Evolutionary conservation across 495 filamentous ascomycete genomes (phyloP), one percentile per base, ranked within the genome.

Genomic region (Geoglossum glabrum): DNA sequence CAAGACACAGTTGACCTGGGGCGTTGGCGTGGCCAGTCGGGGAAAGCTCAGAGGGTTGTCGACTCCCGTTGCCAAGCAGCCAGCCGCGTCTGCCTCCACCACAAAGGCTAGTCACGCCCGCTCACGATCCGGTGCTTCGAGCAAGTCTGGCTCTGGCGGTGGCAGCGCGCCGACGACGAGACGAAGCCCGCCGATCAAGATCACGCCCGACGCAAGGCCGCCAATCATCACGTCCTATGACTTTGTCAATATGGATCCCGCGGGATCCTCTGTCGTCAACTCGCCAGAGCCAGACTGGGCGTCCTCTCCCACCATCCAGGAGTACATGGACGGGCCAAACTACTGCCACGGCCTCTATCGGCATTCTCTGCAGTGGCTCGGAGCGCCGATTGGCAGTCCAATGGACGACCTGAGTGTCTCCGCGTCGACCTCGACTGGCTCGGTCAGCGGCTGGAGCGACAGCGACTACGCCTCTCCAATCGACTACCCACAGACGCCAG

Each of bases 1-100:
- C 74, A 92, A 93, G 72, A 97, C 92, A 23, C 87, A 89, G 51
- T 78, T 98, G 72, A 98, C 92, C 36, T 98, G 92, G 92, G 92
- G 90, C 13, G 85, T 98, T 36, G 92, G 92, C 26, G 92, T 98
- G 61, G 92, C 92, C 40, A 96, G 90, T 67, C 82, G 92, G 62
- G 92, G 92, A 60, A 98, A 98, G 73, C 79, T 98, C 58, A 79
- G 92, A 54, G 92, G 92, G 17, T 69, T 95, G 59, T 85, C 89
- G 46, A 73, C 93, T 25, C 92, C 92, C 21, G 81, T 98, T 59
- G 80, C 83, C 10, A 85, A 84, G 64, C 78, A 83, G 34, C 75
- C 79, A n/a, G 76, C 79, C 0, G 77, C 76, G 73, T 69, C 36
- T 15, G 36, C 36, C 36, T 7, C 36, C 36, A n/a, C 64, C 65